phyloP scores from a whole-genome alignment of 2,329 filamentous ascomycete species.

The Fusarium sambucinum region DNA sequence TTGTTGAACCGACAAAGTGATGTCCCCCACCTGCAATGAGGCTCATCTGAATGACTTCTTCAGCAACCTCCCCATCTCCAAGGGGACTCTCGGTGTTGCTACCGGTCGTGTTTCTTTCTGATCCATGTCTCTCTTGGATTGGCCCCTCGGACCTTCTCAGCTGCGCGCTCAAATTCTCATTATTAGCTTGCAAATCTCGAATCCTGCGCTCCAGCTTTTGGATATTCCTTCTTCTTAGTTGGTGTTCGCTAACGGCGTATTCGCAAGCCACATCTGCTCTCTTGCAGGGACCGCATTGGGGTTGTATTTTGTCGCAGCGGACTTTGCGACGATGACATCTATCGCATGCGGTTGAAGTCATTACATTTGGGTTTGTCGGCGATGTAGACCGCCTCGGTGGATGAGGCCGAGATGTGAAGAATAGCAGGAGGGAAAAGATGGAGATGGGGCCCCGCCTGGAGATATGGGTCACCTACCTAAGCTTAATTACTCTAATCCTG shows the following conservation, averaged over 20 bases:
- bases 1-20: slow-evolving; percentile 57
- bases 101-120: neutral
- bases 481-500: slow-evolving; percentile 35
- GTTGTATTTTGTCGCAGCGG: slow-evolving; percentile 55
- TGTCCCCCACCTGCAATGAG: slow-evolving; percentile 57
- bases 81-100: slow-evolving; percentile 14
- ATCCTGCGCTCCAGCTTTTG: slow-evolving; percentile 54
- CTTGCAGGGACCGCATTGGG: slow-evolving; percentile 54
- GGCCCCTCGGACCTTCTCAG: slow-evolving; percentile 16
- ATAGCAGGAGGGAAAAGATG: slow-evolving; percentile 1
- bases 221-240: slow-evolving; percentile 49
- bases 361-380: slow-evolving; percentile 15
- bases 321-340: slow-evolving; percentile 58
- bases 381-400: slow-evolving; percentile 33
- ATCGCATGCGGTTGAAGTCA: slow-evolving; percentile 52
- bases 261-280: slow-evolving; percentile 51
- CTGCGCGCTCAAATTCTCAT: slow-evolving; percentile 35
- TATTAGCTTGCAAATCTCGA: slow-evolving; percentile 50
- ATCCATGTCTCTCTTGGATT: rapidly evolving
- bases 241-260: slow-evolving; percentile 52
- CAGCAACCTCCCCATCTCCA: slow-evolving; percentile 50
- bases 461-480: slow-evolving; percentile 23
- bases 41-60: slow-evolving; percentile 59
- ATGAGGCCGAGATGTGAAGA: slow-evolving; percentile 27
- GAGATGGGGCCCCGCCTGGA: slow-evolving; percentile 31